Evolutionary conservation across 148 eudicot species (phyloP), one percentile per base, ranked within the genome.

Genomic region (Cornus florida): DNA sequence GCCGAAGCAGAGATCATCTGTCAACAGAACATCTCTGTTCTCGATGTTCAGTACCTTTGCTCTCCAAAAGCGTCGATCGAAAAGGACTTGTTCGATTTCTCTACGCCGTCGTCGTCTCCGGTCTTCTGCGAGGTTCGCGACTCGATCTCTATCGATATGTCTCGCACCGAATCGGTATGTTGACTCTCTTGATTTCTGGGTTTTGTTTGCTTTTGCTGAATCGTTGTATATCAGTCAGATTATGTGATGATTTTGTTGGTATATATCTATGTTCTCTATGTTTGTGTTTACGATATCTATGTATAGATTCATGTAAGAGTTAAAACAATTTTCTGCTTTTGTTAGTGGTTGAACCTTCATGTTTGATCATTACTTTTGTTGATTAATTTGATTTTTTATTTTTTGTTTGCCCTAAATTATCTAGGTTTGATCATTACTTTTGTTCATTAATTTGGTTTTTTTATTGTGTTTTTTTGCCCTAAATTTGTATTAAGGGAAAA

Each of bases 131-230:
- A 56, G 6, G n/a, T 59, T 23, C 72, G 20, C n/a, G 70, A 43
- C 14, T 73, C 81, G 4, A 76, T 80, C 43, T 73, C 81, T n/a
- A 14, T 82, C 53, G 75, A 84, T 6, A 48, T 84, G 28, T 81
- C 86, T 69, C 78, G 69, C 56, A 75, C 85, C 46, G 82, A 84
- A 57, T 82, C 86, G 83, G 89, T 87, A 56, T 3, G 79, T 56
- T n/a, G 5, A 22, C 10, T n/a, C 56, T 28, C 28, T 28, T 28
- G 28, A 28, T 28, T 28, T 28, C 28, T 46, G 33, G 67, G 73
- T 23, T 50, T 38, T 13, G 16, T 8, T 14, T 20, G 4, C 11
- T 75, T 75, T 0, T 62, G 66, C 35, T 60, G 20, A 17, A n/a
- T 16, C 20, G 23, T 66, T 14, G 35, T 1, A 56, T 20, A 17